Percentiles rank a stretch among this genome's conserved stretches.
These are phyloP conservation scores for Stagonosporopsis chrysanthemi DNA, from an alignment of 2,329 filamentous ascomycete species.

Conservation along the genomic window DNA sequence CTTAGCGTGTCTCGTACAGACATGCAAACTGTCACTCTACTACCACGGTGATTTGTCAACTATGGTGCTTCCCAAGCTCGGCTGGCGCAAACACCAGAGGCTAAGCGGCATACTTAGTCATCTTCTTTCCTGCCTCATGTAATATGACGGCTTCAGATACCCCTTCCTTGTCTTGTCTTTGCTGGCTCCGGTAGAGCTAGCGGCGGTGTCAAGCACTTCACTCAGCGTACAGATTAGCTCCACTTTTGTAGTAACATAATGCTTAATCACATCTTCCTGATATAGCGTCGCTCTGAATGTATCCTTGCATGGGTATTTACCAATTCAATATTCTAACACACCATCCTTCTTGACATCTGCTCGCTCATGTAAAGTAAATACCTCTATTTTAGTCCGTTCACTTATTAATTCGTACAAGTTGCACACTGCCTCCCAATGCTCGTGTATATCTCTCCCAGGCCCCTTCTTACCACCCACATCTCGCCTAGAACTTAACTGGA, in stretches of 20 bases:
- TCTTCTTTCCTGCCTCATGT: neutral
- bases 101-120: neutral
- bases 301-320: neutral
- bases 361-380: neutral
- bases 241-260: constrained; percentile 9
- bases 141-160: constrained; percentile 1
- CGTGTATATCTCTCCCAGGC: neutral
- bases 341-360: too few relatives aligned
- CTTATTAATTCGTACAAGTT: neutral
- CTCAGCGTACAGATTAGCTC: neutral
- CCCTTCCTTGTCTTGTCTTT: neutral
- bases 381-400: neutral
- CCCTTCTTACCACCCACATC: neutral
- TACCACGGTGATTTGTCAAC: too few relatives aligned
- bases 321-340: too few relatives aligned
- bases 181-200: neutral
- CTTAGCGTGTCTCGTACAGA: neutral
- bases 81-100: neutral
- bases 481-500: constrained; percentile 33
- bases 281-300: neutral
- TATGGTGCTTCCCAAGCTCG: neutral
- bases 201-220: neutral
- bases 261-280: neutral
- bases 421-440: neutral
- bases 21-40: neutral